Evolutionary conservation across 805 yeast genomes (phyloP), one percentile per base, ranked within the genome.

Genomic region (Kodamaea neixiangensis): DNA sequence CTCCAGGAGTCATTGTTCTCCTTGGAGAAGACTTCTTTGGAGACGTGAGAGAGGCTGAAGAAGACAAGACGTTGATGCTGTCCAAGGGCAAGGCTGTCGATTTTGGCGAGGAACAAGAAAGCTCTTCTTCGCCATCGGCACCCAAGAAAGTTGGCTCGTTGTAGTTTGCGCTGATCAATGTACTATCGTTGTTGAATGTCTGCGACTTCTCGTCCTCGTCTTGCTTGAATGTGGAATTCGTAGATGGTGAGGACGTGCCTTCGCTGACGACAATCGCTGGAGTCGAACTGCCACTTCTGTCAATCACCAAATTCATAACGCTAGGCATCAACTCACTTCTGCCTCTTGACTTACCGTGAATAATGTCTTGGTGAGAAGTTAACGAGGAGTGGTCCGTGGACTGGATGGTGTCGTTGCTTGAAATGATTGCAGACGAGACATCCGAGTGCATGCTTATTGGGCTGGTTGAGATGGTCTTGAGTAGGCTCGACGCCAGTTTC

Each of bases 321-420:
- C 31, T 39, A 11, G 34, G 45, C 5, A 21, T 13, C 34, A 17
- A n/a, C 3, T 31, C 13, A n/a, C 19, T 20, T 22, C 46, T 43
- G 35, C 47, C 48, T 22, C 38, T 49, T 15, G 47, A 22, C 42
- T 55, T 48, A 20, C 46, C 49, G 5, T 47, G 47, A 40, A 41
- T 37, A 44, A 46, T 46, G 29, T 49, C 65, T 39, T 49, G 53
- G 17, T 59, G 65, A 14, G 64, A 62, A 3, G 54, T 40, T 17
- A 65, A 49, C 3, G 65, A 57, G 1, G 70, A 66, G 51, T 63
- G 66, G 40, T 67, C 71, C 2, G 73, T 66, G 5, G 68, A 64
- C 33, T 60, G 69, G 11, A 61, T 54, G 1, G 72, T 65, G 9
- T 65, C 67, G 46, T 52, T 62, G 17, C 62, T 58, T 2, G 71